Base-by-base conservation (phyloP, 2,329 filamentous ascomycete species). In the Delphinella strobiligena region DNA sequence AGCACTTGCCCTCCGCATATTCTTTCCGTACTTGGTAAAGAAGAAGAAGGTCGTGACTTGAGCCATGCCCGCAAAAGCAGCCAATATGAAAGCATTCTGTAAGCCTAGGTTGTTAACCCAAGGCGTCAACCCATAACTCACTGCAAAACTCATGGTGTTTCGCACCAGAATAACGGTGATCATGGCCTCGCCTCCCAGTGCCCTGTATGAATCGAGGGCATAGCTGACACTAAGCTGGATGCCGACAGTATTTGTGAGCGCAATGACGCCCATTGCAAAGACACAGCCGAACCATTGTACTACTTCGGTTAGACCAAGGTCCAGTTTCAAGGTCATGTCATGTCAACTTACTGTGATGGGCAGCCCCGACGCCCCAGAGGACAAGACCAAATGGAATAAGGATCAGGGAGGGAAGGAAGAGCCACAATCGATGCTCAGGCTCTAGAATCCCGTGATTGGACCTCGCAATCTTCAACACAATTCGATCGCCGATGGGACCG, bases 281-380 rank as follows among this genome's bases (percentile, higher is more conserved):
- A 72, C 53, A 4, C 67, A 51, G 1, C 67, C 38, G 15, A 41
- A 41, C 38, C 38, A 41, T 18, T 36, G 34, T 3, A 41, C 34
- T n/a, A n/a, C n/a, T n/a, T n/a, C n/a, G n/a, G n/a, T n/a, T n/a
- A n/a, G n/a, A n/a, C n/a, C n/a, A n/a, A n/a, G n/a, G n/a, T n/a
- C n/a, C n/a, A n/a, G n/a, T n/a, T n/a, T n/a, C n/a, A n/a, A n/a
- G n/a, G n/a, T n/a, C n/a, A n/a, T n/a, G n/a, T n/a, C n/a, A n/a
- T n/a, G n/a, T n/a, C n/a, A n/a, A 33, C n/a, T 33, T 10, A 9
- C n/a, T 33, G 10, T 58, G 45, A 24, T 67, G 59, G 31, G 64
- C 64, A 2, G 69, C 66, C 4, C 69, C 69, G 0, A 72, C 62
- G 19, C 70, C 69, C 67, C 68, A 72, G 1, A 71, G 51, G 30